A percentile compares a stretch with the other conserved stretches of the same genome.
Conservation (phyloP, 306 rosid genomes). For the Trifolium dubium region DNA sequence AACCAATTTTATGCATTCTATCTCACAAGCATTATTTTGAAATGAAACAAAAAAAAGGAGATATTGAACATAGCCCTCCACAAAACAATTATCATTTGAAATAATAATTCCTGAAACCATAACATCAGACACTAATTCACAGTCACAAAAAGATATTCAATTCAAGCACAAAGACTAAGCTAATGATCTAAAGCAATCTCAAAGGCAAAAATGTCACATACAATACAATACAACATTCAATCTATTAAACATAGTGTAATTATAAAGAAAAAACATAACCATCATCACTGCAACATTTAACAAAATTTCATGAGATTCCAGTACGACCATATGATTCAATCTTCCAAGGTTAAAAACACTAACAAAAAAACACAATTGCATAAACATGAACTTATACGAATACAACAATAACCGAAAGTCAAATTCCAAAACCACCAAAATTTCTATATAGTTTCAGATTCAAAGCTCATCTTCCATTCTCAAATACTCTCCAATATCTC, state of each 20-base stretch:
- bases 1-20: not conserved
- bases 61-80: not conserved
- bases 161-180: not conserved
- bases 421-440: not conserved
- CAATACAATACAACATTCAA: not conserved
- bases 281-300: not conserved
- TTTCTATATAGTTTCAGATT: conserved; percentile 1
- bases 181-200: not conserved
- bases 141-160: not conserved
- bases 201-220: conserved; percentile 14
- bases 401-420: conserved; percentile 24
- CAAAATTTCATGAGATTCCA: conserved; percentile 21
- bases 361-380: not conserved
- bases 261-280: not conserved
- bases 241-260: not conserved
- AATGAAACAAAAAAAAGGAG: conserved; percentile 3
- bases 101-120: not conserved
- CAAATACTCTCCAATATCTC: conserved; percentile 90
- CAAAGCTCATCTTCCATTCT: conserved; percentile 95
- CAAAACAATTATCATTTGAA: not conserved
- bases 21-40: not conserved
- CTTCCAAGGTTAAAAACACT: not conserved
- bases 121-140: not conserved
- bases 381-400: not conserved
- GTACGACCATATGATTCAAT: not conserved